phyloP scores from a whole-genome alignment of 306 rosid genomes.

The apple (Malus domestica) region ASM211411v1 NC_041800.1:28709733-28710232 shows the following conservation, averaged over 20 bases:
- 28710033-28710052: neutral
- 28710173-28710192: neutral
- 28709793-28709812: no score
- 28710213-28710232: neutral
- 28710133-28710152: neutral
- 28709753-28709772: neutral
- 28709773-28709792: neutral
- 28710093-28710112: neutral
- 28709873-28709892: no score
- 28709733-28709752: neutral
- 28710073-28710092: slow-evolving; percentile 14
- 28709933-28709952: neutral
- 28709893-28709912: neutral
- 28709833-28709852: no score
- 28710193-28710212: no score
- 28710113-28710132: neutral
- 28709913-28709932: neutral
- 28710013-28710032: neutral
- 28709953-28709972: neutral
- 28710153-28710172: neutral
- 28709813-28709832: no score
- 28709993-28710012: neutral
- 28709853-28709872: no score
- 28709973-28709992: neutral
- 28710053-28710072: neutral